Base-by-base conservation (phyloP, 768 basidiomycete species). In the Strobilomyces confusus region DNA sequence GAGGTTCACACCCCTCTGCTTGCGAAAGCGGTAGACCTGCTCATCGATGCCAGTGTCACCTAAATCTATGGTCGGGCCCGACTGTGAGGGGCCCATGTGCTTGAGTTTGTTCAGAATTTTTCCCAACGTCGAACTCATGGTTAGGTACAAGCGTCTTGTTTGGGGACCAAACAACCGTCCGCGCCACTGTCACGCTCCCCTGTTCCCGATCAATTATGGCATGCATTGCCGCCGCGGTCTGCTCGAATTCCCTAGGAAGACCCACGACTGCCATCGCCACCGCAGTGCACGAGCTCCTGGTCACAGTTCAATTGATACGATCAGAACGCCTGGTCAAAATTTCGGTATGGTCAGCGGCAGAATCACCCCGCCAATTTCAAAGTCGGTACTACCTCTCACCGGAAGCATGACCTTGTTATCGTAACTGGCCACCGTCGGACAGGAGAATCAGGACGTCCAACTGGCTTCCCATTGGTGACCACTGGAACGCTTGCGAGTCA, bases 1-100 rank as follows among this genome's bases (percentile, higher is more conserved):
- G 11, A 92, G 79, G 66, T 92, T 92, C 6, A 91, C 83, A n/a
- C 89, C 89, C 49, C 83, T 77, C 60, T 89, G 88, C 62, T 83
- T 86, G 57, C 89, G 77, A 70, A 82, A 86, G 34, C 80, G 75
- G 60, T 81, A 77, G 43, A 80, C 30, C 22, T 63, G 59, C 11
- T 59, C 60, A n/a, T 57, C 51, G 13, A 34, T 19, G 33, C n/a
- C 20, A 9, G 9, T 12, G 20, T 46, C 56, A 6, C 56, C 55
- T n/a, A 66, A 6, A 19, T 57, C 44, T 19, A 48, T 1, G 9
- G 51, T 25, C 22, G 44, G 32, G 17, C 54, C 29, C 3, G 33
- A 26, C 30, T 23, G 61, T 17, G 60, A 33, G 14, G 40, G 40
- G 7, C 37, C 46, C 1, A 25, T 14, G 32, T 52, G 52, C 43